Base-by-base conservation (phyloP, 139 green algal species). In the Nannochloris sp. region DNA sequence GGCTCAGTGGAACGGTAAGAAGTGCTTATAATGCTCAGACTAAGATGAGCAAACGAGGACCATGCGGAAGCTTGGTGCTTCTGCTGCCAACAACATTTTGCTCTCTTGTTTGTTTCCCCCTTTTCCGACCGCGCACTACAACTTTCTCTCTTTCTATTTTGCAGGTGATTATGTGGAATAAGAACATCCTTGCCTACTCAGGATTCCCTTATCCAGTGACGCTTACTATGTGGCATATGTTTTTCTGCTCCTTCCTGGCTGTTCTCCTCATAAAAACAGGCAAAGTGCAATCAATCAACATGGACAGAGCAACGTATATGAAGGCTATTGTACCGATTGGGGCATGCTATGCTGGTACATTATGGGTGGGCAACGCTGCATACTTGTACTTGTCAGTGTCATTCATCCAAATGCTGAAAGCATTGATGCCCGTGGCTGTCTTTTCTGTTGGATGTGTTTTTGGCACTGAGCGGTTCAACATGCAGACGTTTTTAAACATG, bases 321-420 rank as follows among this genome's bases (percentile, higher is more conserved):
- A 76, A 72, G 6, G 80, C 73, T 27, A 89, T 95, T 19, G 67
- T 96, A 7, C 91, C 91, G 6, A 95, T 97, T 27, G 88, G 89
- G 12, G 76, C 89, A 7, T 88, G 95, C 37, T 99, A 96, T 73
- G 88, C 93, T 13, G 69, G 81, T 29, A 92, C 77, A 47, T 77
- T 99, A 23, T 99, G 93, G 93, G 83, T 97, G n/a, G 87, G 79
- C 61, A 99, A 99, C 77, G 90, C 87, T 0, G 79, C 93, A 2
- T 98, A 98, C 86, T 76, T 99, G 3, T 96, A 98, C 76, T 81
- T 99, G 30, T 90, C 76, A 4, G 91, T 98, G 0, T 93, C 92
- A 10, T 98, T 98, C 81, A 97, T 98, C 37, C 93, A 99, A 68
- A 99, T 99, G 93, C 84, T 93, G 33, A 99, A 98, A 75, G 87